Base-by-base conservation (phyloP, 2,329 filamentous ascomycete genomes). In the Claviceps sp. region DNA sequence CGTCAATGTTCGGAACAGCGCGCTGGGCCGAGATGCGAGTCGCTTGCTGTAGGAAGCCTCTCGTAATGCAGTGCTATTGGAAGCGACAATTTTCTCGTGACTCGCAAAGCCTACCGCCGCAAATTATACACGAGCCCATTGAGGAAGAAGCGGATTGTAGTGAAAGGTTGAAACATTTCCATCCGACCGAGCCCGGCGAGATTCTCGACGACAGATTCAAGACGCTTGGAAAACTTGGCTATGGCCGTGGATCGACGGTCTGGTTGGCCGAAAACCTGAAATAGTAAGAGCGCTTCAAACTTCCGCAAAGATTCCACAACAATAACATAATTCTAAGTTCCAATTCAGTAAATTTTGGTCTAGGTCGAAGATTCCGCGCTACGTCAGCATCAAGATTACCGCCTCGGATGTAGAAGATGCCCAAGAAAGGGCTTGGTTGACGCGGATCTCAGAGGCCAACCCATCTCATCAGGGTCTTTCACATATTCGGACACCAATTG, bases 191-290 rank as follows among this genome's bases (percentile, higher is more conserved):
- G 3, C 43, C 56, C 3, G 58, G 62, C 16, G 59, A 65, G 45
- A 50, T 66, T 20, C 59, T 70, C 16, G 59, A 66, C 48, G 55
- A 60, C 40, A 57, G 62, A 54, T 70, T 69, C 57, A 62, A 66
- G 54, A 59, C 65, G 1, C 57, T 65, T 20, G 54, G 60, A 20
- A 69, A 70, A 58, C 58, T 71, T 20, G 67, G 66, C 9, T 68
- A 58, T 52, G 67, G 24, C 6, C 24, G 24, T 26, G 24, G 24
- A 26, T 26, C 24, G 24, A 26, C 24, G 24, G 24, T 26, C 37
- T 71, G 67, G 65, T 59, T 70, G 34, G 66, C 66, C 22, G 56
- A 60, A 47, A 59, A 60, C 47, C 50, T 61, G 36, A 38, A 38
- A 3, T 38, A 38, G 11, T 16, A 38, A 38, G 36, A 24, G 24